Evolutionary conservation across 371 early-diverging fungal genomes (phyloP).

Genomic region (Rozella allomycis): DNA sequence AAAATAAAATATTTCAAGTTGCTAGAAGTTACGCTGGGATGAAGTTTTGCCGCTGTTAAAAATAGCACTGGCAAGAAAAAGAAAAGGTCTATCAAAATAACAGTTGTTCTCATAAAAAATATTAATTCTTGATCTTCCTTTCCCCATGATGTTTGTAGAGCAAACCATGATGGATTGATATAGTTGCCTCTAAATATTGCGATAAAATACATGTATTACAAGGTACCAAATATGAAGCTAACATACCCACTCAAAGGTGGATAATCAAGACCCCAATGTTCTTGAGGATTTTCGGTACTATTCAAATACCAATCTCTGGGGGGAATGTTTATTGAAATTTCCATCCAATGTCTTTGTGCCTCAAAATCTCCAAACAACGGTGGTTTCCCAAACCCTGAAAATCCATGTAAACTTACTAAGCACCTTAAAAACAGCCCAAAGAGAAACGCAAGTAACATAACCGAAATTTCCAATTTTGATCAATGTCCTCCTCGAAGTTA

Average conservation of each 20-base stretch:
- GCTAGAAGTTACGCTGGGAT: conserved; percentile 5
- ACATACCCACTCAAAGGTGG: conserved; percentile 84
- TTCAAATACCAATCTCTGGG: conserved; percentile 62
- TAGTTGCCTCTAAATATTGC: conserved; percentile 29
- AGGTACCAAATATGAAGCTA: conserved; percentile 55
- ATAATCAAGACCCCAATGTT: conserved; percentile 89
- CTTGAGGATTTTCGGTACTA: no score
- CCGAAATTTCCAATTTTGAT: no score
- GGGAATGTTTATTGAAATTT: conserved; percentile 59
- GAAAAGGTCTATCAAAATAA: conserved; percentile 42
- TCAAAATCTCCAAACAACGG: conserved; percentile 87
- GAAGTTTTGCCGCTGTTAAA: not conserved
- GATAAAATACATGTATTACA: conserved; percentile 22
- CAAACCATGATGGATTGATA: conserved; percentile 65
- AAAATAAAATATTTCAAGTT: conserved; percentile 18
- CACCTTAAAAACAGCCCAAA: no score
- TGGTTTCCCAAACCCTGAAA: conserved; percentile 15
- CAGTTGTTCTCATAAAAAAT: conserved; percentile 71
- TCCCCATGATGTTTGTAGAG: conserved; percentile 60
- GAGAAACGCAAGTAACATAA: no score
- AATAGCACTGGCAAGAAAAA: conserved; percentile 51
- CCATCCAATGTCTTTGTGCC: conserved; percentile 94
- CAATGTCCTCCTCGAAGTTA: no score
- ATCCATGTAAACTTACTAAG: no score
- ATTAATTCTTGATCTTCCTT: conserved; percentile 43